phyloP scores from a whole-genome alignment of 805 yeast species.

The Candida taoyuanica region DNA sequence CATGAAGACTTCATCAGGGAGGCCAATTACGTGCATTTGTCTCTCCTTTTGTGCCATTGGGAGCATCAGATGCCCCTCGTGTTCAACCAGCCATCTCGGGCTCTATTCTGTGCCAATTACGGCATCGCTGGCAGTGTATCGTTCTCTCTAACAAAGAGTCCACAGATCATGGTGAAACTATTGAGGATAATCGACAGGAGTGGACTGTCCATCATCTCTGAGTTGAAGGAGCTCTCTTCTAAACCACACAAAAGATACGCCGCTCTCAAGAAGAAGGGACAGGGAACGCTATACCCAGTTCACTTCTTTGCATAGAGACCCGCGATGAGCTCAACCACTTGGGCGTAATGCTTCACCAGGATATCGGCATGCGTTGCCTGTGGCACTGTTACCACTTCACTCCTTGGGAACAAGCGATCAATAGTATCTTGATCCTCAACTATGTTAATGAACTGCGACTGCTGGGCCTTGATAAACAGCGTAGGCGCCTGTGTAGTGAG shows the following conservation, averaged over 20 bases:
- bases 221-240: slow-evolving; percentile 1
- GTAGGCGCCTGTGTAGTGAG: slow-evolving; percentile 18
- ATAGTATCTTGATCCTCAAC: slow-evolving; percentile 22
- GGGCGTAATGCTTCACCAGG: slow-evolving; percentile 6
- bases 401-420: slow-evolving; percentile 5
- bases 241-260: no score
- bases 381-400: not conserved
- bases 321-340: slow-evolving; percentile 2
- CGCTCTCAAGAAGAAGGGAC: not conserved
- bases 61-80: slow-evolving; percentile 33
- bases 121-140: slow-evolving; percentile 26
- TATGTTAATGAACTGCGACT: slow-evolving; percentile 39
- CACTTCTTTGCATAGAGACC: slow-evolving; percentile 2
- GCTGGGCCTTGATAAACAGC: slow-evolving; percentile 39
- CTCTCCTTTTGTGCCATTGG: slow-evolving; percentile 18
- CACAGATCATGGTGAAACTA: slow-evolving; percentile 22
- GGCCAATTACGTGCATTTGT: slow-evolving; percentile 10
- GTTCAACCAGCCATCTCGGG: slow-evolving; percentile 26
- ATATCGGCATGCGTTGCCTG: slow-evolving; percentile 10
- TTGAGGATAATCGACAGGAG: slow-evolving; percentile 7
- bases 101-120: slow-evolving; percentile 20
- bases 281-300: slow-evolving; percentile 1
- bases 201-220: slow-evolving; percentile 2
- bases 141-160: slow-evolving; percentile 22
- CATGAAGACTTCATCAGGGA: slow-evolving; percentile 1